A percentile compares a stretch with the other conserved stretches of the same genome.
phyloP scores from a whole-genome alignment of 1,284 basidiomycete genomes.

The Rhizoctonia solani region DNA sequence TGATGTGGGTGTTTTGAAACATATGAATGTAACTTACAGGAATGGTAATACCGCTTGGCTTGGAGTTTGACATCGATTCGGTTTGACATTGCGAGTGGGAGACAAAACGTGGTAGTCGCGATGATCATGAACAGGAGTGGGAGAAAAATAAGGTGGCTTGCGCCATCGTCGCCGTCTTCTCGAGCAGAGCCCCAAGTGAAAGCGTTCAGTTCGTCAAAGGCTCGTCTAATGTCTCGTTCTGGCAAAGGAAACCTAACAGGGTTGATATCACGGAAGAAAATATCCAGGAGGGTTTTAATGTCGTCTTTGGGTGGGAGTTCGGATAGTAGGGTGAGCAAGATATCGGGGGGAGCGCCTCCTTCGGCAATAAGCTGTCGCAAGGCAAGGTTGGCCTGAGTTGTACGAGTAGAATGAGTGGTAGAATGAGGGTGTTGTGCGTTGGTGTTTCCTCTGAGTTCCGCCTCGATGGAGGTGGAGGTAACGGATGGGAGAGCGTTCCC shows the following conservation, averaged over 20 bases:
- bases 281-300: slow-evolving; percentile 5
- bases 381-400: slow-evolving; percentile 17
- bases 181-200: slow-evolving; percentile 18
- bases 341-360: not conserved
- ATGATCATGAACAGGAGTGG: slow-evolving; percentile 23
- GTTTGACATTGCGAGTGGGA: slow-evolving; percentile 20
- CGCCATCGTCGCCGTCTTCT: slow-evolving; percentile 18
- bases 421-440: not conserved
- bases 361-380: slow-evolving; percentile 8
- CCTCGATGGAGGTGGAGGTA: slow-evolving; percentile 29
- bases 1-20: not conserved
- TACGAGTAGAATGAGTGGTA: not conserved
- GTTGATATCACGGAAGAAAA: slow-evolving; percentile 26
- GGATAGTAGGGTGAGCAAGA: not conserved
- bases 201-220: slow-evolving; percentile 20
- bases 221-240: slow-evolving; percentile 15
- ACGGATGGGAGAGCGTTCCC: slow-evolving; percentile 24
- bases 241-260: slow-evolving; percentile 13
- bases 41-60: slow-evolving; percentile 13
- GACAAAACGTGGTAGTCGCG: slow-evolving; percentile 21
- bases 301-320: slow-evolving; percentile 29
- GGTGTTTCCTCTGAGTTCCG: slow-evolving; percentile 6
- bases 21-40: not conserved
- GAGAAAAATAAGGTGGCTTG: slow-evolving; percentile 7
- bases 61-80: slow-evolving; percentile 8